phyloP scores from a whole-genome alignment of 2,329 filamentous ascomycete species.

The Diaporthe ilicicola region DNA sequence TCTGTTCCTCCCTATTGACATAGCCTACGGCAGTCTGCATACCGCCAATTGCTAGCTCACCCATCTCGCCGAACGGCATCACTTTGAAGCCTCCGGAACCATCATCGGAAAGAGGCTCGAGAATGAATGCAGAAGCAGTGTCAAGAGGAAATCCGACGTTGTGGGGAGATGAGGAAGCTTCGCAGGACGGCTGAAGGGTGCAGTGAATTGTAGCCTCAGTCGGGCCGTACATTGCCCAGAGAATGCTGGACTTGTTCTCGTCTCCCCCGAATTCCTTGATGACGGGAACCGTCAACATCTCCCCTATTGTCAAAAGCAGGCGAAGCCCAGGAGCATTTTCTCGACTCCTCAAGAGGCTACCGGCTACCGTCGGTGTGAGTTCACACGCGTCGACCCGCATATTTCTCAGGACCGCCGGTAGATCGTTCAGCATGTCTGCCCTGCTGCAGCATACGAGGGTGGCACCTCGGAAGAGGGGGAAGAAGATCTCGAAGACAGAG shows the following conservation, averaged over 20 bases:
- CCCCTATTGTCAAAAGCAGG: constrained; percentile 85
- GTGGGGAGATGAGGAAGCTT: constrained; percentile 62
- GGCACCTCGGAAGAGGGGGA: constrained; percentile 76
- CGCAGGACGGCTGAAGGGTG: constrained; percentile 74
- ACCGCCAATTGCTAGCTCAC: constrained; percentile 85
- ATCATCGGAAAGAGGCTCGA: constrained; percentile 55
- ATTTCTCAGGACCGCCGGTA: constrained; percentile 70
- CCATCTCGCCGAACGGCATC: constrained; percentile 71
- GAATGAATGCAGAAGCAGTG: constrained; percentile 81
- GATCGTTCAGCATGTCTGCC: constrained; percentile 75
- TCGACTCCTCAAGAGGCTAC: constrained; percentile 76
- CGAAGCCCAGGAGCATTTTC: constrained; percentile 72
- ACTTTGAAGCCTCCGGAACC: constrained; percentile 46
- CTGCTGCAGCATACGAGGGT: constrained; percentile 79
- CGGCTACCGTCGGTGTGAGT: constrained; percentile 87
- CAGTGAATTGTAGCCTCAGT: constrained; percentile 93
- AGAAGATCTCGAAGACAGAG: constrained; percentile 95
- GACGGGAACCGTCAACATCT: constrained; percentile 85
- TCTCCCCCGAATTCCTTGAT: constrained; percentile 80
- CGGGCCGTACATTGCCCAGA: constrained; percentile 95
- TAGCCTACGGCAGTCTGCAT: constrained; percentile 82
- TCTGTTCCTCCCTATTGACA: constrained; percentile 82
- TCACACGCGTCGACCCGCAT: constrained; percentile 85
- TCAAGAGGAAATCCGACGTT: constrained; percentile 82
- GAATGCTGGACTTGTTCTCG: constrained; percentile 62